A percentile compares a stretch with the other conserved stretches of the same genome.
Conservation (phyloP, 345 rosid species). For the Noccaea caerulescens region DNA sequence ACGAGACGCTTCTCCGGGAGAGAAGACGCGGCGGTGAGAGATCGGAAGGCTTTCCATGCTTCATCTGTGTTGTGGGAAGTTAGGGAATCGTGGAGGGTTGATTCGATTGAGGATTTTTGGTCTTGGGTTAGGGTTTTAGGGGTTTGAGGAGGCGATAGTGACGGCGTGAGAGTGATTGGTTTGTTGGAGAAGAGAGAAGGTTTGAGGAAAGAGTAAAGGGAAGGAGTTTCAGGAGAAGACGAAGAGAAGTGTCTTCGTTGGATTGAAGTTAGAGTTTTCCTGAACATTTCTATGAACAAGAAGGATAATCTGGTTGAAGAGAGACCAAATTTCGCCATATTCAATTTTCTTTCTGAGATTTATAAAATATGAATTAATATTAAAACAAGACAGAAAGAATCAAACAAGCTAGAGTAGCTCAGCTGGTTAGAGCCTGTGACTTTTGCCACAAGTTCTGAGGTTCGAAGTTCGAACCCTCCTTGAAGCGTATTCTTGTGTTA, state of each 20-base stretch:
- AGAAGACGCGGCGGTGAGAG: slow-evolving; percentile 56
- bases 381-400: too few relatives aligned
- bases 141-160: slow-evolving; percentile 31
- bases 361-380: neutral
- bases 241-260: slow-evolving; percentile 46
- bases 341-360: slow-evolving; percentile 7
- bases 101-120: slow-evolving; percentile 53
- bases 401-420: slow-evolving; percentile 66
- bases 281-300: slow-evolving; percentile 49
- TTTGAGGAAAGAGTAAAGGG: slow-evolving; percentile 80
- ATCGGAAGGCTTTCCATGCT: slow-evolving; percentile 87
- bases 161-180: slow-evolving; percentile 34
- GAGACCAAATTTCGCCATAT: slow-evolving; percentile 33
- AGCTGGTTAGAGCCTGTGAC: slow-evolving; percentile 89
- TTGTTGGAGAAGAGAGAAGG: slow-evolving; percentile 67
- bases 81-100: slow-evolving; percentile 62
- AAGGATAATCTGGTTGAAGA: neutral
- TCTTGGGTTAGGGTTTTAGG: slow-evolving; percentile 55
- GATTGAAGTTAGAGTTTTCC: slow-evolving; percentile 42
- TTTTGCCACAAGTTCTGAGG: slow-evolving; percentile 88
- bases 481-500: slow-evolving; percentile 19
- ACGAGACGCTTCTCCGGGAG: slow-evolving; percentile 65
- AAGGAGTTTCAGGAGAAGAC: slow-evolving; percentile 49
- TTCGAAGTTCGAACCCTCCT: slow-evolving; percentile 80
- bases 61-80: slow-evolving; percentile 57